Evolutionary conservation across 441 rosid species (phyloP).

Genomic region (Raphanus hybrid): DNA sequence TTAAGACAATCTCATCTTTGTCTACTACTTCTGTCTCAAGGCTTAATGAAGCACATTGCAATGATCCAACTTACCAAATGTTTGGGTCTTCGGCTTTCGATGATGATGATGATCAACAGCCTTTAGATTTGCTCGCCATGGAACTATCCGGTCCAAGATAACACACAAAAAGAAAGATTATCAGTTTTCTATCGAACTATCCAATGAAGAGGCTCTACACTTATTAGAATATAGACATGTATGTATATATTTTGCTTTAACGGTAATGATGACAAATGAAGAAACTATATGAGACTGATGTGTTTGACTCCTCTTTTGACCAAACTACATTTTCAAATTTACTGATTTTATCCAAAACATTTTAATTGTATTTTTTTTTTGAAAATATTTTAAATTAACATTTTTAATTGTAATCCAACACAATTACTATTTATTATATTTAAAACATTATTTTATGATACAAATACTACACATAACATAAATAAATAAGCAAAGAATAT

Average conservation of each 20-base stretch:
- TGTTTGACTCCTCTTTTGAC: constrained; percentile 37
- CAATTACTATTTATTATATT: too few relatives aligned
- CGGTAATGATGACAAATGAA: constrained; percentile 23
- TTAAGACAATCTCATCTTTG: constrained; percentile 39
- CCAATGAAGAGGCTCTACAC: constrained; percentile 24
- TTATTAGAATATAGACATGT: constrained; percentile 30
- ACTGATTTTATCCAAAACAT: too few relatives aligned
- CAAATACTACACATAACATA: not conserved
- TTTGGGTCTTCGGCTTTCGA: constrained; percentile 59
- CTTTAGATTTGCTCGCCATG: constrained; percentile 84
- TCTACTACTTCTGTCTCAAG: constrained; percentile 42
- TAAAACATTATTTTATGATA: not conserved
- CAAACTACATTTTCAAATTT: too few relatives aligned
- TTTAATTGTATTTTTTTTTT: too few relatives aligned
- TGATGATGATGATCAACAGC: constrained; percentile 68
- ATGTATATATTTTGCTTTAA: constrained; percentile 27
- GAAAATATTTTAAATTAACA: too few relatives aligned
- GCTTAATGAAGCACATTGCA: constrained; percentile 45
- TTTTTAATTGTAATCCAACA: too few relatives aligned
- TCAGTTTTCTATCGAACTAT: not conserved
- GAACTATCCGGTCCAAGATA: constrained; percentile 93
- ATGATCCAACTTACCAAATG: constrained; percentile 64
- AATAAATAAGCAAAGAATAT: too few relatives aligned
- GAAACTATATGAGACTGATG: constrained; percentile 27
- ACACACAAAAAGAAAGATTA: constrained; percentile 41